Base-by-base conservation (phyloP, 129 eudicot species). In the Lonicera japonica region DNA sequence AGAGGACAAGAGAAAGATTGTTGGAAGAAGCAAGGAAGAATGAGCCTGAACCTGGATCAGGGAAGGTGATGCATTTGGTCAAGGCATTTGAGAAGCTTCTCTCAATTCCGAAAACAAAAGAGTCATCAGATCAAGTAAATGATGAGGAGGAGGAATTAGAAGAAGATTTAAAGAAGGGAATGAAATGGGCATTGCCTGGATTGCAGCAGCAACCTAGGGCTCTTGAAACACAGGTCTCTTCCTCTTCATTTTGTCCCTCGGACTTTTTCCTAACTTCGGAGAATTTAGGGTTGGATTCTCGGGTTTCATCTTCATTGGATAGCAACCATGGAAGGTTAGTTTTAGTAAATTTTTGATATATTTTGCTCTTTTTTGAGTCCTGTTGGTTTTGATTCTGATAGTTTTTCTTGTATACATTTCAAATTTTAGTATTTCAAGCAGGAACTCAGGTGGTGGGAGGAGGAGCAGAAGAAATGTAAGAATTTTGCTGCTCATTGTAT, bases 21-120 rank as follows among this genome's bases (percentile, higher is more conserved):
- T 38, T 87, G 65, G 91, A 82, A 24, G 88, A 76, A 45, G 90
- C 83, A 21, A 80, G 47, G 69, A 80, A 68, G 57, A 73, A 79
- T 51, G 67, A 76, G 60, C 86, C 83, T 18, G 79, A 67, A 34
- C 52, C 82, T 45, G 95, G 91, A 16, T 67, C 82, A 60, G 96
- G 96, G 10, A 85, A 73, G 68, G 99, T 92, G 64, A 51, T 85
- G 95, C 79, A 88, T 80, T 70, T 92, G 74, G 95, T 92, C 13
- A 73, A 92, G 77, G 91, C 90, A 6, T 92, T 92, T 61, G 99
- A 92, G 85, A 80, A 73, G 43, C 86, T 81, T 54, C 56, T 88
- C 19, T 65, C 87, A 0, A 23, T 79, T 17, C 84, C 77, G 0
- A 88, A 82, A 61, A 52, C 74, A 0, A 65, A 72, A 8, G 78